Conservation (phyloP, 225 moss, liverwort and hornwort species). For the Pseudoscleropodium purum region DNA sequence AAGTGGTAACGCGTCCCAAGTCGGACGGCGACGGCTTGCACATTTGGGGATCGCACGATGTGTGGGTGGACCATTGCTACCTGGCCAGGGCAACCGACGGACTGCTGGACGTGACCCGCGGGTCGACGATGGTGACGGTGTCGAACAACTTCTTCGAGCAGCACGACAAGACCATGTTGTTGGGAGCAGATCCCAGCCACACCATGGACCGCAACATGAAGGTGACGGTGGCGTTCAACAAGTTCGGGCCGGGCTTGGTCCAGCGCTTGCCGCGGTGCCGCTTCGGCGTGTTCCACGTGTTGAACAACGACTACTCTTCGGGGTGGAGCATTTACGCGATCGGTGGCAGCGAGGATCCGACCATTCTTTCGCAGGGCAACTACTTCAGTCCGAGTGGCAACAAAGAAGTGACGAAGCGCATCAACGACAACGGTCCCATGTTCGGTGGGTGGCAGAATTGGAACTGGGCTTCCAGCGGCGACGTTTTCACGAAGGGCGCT, state of each 20-base stretch:
- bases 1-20: background rate
- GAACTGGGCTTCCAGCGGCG: constrained; percentile 40
- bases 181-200: constrained; percentile 14
- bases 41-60: constrained; percentile 21
- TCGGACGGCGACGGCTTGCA: constrained; percentile 33
- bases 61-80: constrained; percentile 53
- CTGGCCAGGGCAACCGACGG: constrained; percentile 36
- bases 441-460: constrained; percentile 32
- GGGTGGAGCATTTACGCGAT: constrained; percentile 33
- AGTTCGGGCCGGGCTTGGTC: constrained; percentile 21
- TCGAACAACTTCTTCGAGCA: constrained; percentile 32
- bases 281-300: constrained; percentile 33
- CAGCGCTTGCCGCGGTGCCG: constrained; percentile 45
- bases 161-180: constrained; percentile 47
- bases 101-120: constrained; percentile 23
- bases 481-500: constrained; percentile 7
- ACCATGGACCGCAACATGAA: constrained; percentile 13
- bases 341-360: constrained; percentile 42
- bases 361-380: constrained; percentile 36
- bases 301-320: constrained; percentile 41
- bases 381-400: constrained; percentile 11
- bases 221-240: constrained; percentile 40
- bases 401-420: constrained; percentile 34
- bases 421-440: constrained; percentile 20
- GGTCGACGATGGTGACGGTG: constrained; percentile 18